A percentile compares a stretch with the other conserved stretches of the same genome.
Evolutionary conservation across 2,329 filamentous ascomycete species (phyloP).

Genomic region (Fusarium decemcellulare): DNA sequence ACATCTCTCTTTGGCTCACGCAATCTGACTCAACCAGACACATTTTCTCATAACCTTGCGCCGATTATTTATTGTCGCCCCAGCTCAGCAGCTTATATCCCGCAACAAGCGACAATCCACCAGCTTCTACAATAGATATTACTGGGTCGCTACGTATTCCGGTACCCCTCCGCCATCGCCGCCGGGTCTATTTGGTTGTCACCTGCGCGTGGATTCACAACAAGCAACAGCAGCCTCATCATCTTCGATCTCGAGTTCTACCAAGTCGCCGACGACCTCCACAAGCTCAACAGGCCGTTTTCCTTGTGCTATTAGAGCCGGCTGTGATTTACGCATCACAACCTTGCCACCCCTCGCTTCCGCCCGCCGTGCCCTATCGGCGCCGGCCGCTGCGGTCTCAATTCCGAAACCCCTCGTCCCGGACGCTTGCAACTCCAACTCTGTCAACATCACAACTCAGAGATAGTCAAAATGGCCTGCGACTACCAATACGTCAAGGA

Average conservation of each 20-base stretch:
- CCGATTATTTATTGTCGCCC: neutral
- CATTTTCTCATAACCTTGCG: neutral
- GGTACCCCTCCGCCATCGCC: constrained; percentile 32
- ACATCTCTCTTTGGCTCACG: constrained; percentile 25
- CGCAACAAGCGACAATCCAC: constrained; percentile 13
- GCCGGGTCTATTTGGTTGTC: constrained; percentile 20
- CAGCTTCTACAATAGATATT: constrained; percentile 17
- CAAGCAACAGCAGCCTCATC: constrained; percentile 20
- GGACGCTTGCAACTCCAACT: constrained; percentile 15
- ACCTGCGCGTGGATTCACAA: constrained; percentile 18
- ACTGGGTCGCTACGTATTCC: constrained; percentile 22
- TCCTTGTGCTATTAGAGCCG: constrained; percentile 14
- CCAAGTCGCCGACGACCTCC: constrained; percentile 3
- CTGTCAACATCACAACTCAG: constrained; percentile 20
- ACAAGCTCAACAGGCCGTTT: neutral
- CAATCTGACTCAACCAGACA: constrained; percentile 2
- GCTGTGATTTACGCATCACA: constrained; percentile 29
- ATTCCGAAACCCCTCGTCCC: constrained; percentile 36
- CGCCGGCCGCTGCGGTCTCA: constrained; percentile 31
- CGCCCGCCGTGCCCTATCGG: constrained; percentile 33
- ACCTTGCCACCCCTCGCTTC: constrained; percentile 34
- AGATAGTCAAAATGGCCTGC: constrained; percentile 41
- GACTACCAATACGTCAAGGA: constrained; percentile 53
- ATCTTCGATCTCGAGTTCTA: constrained; percentile 17
- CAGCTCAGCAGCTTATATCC: neutral